Percentiles rank a stretch among this genome's conserved stretches.
Evolutionary conservation across 2,329 filamentous ascomycete species (phyloP).

Genomic region (Sporothrix dimorphospora): DNA sequence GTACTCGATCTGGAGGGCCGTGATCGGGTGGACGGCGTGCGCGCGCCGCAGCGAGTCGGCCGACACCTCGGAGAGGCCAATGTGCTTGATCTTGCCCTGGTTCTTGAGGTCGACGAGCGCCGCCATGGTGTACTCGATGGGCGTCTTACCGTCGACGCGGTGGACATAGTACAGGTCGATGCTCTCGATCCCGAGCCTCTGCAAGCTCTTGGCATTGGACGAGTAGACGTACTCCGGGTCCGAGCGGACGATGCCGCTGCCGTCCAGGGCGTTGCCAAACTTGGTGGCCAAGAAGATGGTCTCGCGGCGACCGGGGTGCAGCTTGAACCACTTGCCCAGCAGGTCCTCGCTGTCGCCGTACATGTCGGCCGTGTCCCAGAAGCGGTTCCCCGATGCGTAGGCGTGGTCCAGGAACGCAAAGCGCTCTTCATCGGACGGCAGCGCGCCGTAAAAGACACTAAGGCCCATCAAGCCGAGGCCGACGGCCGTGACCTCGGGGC

Average conservation of each 20-base stretch:
- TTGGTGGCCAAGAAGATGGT: slow-evolving; percentile 48
- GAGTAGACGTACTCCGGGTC: slow-evolving; percentile 38
- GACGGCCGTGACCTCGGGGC: slow-evolving; percentile 50
- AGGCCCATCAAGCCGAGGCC: slow-evolving; percentile 54
- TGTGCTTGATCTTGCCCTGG: slow-evolving; percentile 59
- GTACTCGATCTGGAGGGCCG: slow-evolving; percentile 46
- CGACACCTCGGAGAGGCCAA: slow-evolving; percentile 59
- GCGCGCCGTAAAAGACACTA: slow-evolving; percentile 34
- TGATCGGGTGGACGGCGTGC: slow-evolving; percentile 53
- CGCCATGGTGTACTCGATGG: slow-evolving; percentile 52
- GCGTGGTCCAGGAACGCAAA: slow-evolving; percentile 49
- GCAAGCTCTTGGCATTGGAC: slow-evolving; percentile 44
- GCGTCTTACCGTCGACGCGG: slow-evolving; percentile 51
- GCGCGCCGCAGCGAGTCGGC: slow-evolving; percentile 56
- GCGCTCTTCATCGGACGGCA: slow-evolving; percentile 43
- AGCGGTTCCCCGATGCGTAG: slow-evolving; percentile 46
- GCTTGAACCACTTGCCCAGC: slow-evolving; percentile 49
- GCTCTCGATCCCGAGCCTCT: slow-evolving; percentile 52
- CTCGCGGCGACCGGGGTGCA: slow-evolving; percentile 43
- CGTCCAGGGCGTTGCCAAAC: slow-evolving; percentile 29
- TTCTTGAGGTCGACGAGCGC: slow-evolving; percentile 50
- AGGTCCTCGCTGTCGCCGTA: slow-evolving; percentile 51
- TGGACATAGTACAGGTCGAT: slow-evolving; percentile 61
- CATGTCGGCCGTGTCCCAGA: slow-evolving; percentile 50
- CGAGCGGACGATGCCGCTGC: slow-evolving; percentile 39